Evolutionary conservation across 495 filamentous ascomycete species (phyloP), one percentile per base, ranked within the genome.

Genomic region (Hypoxylon trugodes): DNA sequence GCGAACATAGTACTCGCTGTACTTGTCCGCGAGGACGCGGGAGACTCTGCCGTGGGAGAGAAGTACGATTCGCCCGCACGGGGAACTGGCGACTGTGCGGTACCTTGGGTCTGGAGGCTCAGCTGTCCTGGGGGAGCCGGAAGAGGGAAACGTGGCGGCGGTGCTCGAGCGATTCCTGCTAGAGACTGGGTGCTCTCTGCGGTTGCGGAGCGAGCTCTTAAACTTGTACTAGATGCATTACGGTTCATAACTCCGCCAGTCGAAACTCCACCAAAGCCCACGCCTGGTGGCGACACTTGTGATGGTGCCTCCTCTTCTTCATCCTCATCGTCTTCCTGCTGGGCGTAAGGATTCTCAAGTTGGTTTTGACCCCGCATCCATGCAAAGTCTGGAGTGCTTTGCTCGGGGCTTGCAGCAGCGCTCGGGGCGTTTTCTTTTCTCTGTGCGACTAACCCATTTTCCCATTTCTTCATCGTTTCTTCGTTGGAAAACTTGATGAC

Each of bases 401-500:
- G 72, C 12, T 82, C 80, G 10, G 76, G 71, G 25, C 72, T 77
- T 8, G 52, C 21, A 10, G 71, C 52, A 32, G 35, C 49, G 41
- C 48, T 66, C 51, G 56, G 81, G 28, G 72, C 77, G 68, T 82
- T 82, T 22, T 79, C 69, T 61, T 85, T 83, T 41, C 83, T 77
- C 70, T 90, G 88, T 15, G 73, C 74, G 28, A 88, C 85, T 9
- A 90, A 76, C 15, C 84, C 81, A 0, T 72, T 76, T 55, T 90
- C 87, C 95, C 95, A 98, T 69, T 90, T 95, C 69, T 89, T 92
- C 89, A 98, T 93, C 12, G 79, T 85, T 50, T 95, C 90, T 75
- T 98, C 96, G 56, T 92, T 96, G 22, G 81, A 79, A 74, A 96
- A 98, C 57, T 89, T 88, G 69, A 98, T 96, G 68, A 93, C 86